Evolutionary conservation across 345 rosid genomes (phyloP), one percentile per base, ranked within the genome.

Genomic region (Nephelium lappaceum): DNA sequence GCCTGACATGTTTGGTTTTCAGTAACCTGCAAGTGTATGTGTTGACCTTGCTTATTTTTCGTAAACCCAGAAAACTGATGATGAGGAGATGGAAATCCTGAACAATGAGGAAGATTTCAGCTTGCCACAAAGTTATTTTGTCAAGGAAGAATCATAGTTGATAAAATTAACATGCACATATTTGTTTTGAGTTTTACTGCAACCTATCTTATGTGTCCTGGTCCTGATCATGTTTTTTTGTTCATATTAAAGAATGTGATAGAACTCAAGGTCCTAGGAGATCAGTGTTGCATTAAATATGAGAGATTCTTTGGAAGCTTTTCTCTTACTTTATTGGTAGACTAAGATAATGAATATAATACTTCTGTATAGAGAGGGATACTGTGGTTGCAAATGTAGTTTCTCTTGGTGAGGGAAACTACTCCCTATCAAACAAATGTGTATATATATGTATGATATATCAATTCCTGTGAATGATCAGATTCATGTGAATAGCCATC

Each of bases 21-120:
- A 72, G 2, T n/a, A 45, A 74, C 8, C 49, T 69, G 16, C 9
- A 45, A 65, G 9, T 25, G 53, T 67, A 39, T 24, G 12, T 63
- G n/a, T 8, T 74, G 63, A 38, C 66, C 38, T 77, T 72, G 12
- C 21, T 12, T 68, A 23, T 65, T 47, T 55, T 51, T 38, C 45
- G 0, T 39, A 11, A 67, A 58, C 72, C 67, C 90, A 96, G 99
- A 96, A 96, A 84, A 89, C 98, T 51, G 99, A 96, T 24, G 97
- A 93, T 39, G 98, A 94, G 66, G 99, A 96, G 69, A 74, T 78
- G 49, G 99, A 91, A 80, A 87, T 94, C 71, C 88, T 94, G 74
- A 87, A 86, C 65, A 97, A 91, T 0, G 97, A 94, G 87, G 97
- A 96, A 86, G 99, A 96, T 65, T 96, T 96, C 81, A 71, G 83